A percentile compares a stretch with the other conserved stretches of the same genome.
Evolutionary conservation across 805 yeast species (phyloP).

Genomic region (Candida taoyuanica): DNA sequence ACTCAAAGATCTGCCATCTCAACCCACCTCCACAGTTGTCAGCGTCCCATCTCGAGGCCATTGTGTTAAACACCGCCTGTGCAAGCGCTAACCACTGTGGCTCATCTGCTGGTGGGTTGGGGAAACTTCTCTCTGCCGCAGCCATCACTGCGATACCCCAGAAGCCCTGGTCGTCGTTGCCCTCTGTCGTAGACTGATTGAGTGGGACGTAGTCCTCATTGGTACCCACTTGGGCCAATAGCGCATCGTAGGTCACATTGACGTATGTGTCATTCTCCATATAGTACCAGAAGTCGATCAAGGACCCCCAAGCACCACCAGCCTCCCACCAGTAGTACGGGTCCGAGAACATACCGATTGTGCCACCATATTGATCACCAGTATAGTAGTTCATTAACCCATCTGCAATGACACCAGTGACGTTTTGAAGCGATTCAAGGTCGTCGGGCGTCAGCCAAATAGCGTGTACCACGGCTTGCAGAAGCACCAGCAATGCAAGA

Average conservation of each 20-base stretch:
- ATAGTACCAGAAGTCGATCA: constrained; percentile 64
- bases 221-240: constrained; percentile 61
- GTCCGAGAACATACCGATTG: constrained; percentile 63
- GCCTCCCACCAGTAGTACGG: constrained; percentile 95
- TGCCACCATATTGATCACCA: constrained; percentile 56
- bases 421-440: constrained; percentile 34
- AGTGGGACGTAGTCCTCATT: constrained; percentile 69
- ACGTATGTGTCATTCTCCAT: constrained; percentile 65
- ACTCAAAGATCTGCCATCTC: constrained; percentile 88
- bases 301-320: constrained; percentile 61
- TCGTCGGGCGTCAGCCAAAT: constrained; percentile 29
- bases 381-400: constrained; percentile 76
- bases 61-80: constrained; percentile 83
- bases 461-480: constrained; percentile 9
- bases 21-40: constrained; percentile 67
- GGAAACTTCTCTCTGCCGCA: constrained; percentile 80
- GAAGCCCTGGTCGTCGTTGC: constrained; percentile 91
- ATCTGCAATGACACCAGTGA: constrained; percentile 50
- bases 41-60: constrained; percentile 76
- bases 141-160: constrained; percentile 87
- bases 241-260: constrained; percentile 47
- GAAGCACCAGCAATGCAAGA: not conserved
- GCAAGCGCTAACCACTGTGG: constrained; percentile 75
- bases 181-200: constrained; percentile 80
- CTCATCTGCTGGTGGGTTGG: constrained; percentile 54